Conservation (phyloP, 83 land plant genomes). For the Diphasiastrum complanatum region DNA sequence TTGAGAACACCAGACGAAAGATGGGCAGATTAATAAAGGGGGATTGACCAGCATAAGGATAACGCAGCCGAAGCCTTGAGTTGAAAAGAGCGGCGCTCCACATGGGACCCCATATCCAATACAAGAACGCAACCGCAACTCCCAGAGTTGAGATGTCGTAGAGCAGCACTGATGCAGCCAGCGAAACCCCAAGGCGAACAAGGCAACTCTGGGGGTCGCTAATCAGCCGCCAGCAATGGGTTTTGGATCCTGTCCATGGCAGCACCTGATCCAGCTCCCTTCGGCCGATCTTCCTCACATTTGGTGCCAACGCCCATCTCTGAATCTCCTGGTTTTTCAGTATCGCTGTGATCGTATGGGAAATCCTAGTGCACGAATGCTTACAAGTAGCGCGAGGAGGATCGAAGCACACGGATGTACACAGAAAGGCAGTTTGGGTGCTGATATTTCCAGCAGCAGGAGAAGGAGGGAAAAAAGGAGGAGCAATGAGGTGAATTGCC, state of each 20-base stretch:
- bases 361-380: too few relatives aligned
- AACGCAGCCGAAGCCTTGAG: conserved; percentile 13
- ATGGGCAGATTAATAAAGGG: background rate
- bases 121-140: conserved; percentile 19
- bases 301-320: too few relatives aligned
- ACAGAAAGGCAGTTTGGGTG: too few relatives aligned
- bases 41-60: conserved; percentile 13
- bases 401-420: too few relatives aligned
- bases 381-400: too few relatives aligned
- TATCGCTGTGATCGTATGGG: too few relatives aligned
- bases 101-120: conserved; percentile 29
- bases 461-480: too few relatives aligned
- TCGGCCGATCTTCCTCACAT: too few relatives aligned
- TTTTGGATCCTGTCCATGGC: conserved; percentile 29
- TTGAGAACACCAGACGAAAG: too few relatives aligned
- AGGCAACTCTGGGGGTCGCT: conserved; percentile 8
- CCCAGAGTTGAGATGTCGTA: conserved; percentile 18
- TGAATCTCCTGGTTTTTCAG: too few relatives aligned
- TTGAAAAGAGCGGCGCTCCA: conserved; percentile 21
- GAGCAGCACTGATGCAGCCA: conserved; percentile 18
- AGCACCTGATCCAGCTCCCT: conserved; percentile 15
- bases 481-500: too few relatives aligned
- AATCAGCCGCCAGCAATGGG: conserved; percentile 7
- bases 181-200: conserved; percentile 17
- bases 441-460: too few relatives aligned